Percentiles rank a stretch among this genome's conserved stretches.
Conservation (phyloP, 306 rosid species). For the Heteromeles arbutifolia region DNA sequence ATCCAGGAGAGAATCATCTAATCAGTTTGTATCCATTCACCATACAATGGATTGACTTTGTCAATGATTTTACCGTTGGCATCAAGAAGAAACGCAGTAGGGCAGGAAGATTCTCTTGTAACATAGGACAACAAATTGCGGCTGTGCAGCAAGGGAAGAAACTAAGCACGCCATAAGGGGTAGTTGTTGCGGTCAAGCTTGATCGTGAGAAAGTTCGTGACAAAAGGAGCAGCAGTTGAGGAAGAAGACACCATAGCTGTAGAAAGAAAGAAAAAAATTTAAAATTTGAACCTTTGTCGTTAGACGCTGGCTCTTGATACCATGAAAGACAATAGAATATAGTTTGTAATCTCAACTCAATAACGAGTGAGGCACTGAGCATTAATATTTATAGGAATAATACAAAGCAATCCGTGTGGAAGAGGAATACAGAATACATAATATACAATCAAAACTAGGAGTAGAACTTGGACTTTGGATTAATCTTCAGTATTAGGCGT, state of each 20-base stretch:
- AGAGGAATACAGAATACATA: too few relatives aligned
- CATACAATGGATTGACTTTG: neutral
- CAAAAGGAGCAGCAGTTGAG: neutral
- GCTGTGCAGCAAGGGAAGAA: neutral
- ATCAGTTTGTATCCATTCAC: too few relatives aligned
- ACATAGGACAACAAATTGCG: neutral
- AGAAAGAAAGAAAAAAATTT: neutral
- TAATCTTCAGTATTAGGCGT: too few relatives aligned
- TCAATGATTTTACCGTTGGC: neutral
- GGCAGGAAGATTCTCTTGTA: rapidly evolving
- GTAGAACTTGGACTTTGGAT: too few relatives aligned
- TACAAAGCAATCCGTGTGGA: too few relatives aligned
- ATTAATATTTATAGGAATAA: too few relatives aligned
- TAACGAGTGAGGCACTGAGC: too few relatives aligned
- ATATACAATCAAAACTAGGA: too few relatives aligned
- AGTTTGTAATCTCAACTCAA: too few relatives aligned
- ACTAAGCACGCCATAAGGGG: neutral
- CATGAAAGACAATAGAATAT: too few relatives aligned
- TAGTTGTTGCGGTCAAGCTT: neutral
- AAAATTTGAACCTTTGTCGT: neutral
- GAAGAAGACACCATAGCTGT: too few relatives aligned
- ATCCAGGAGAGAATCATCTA: too few relatives aligned
- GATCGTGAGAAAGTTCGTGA: neutral
- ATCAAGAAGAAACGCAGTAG: neutral
- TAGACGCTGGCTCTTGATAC: neutral